Percentiles rank a stretch among this genome's conserved stretches.
phyloP scores from a whole-genome alignment of 1,284 basidiomycete species.

The Naganishia sp. region DNA sequence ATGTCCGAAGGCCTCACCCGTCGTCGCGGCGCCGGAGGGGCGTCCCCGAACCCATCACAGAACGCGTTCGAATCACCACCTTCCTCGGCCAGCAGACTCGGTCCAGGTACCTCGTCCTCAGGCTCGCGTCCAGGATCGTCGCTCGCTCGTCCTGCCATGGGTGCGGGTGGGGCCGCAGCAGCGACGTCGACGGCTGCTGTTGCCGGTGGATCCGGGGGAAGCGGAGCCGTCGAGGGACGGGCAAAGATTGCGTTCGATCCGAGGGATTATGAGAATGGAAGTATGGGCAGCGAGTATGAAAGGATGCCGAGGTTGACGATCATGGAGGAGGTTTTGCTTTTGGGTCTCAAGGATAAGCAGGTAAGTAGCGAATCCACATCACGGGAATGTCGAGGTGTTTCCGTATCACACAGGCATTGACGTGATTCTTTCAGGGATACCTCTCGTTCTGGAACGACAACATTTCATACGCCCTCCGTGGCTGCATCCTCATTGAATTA shows the following conservation, averaged over 20 bases:
- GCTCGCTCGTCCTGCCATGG: constrained; percentile 22
- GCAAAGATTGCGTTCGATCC: constrained; percentile 91
- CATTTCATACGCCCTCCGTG: constrained; percentile 91
- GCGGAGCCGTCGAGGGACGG: constrained; percentile 74
- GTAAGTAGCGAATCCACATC: constrained; percentile 56
- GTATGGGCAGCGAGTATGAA: constrained; percentile 63
- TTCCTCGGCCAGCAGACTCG: constrained; percentile 29
- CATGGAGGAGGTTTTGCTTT: constrained; percentile 92
- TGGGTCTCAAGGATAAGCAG: constrained; percentile 92
- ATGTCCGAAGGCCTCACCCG: constrained; percentile 54
- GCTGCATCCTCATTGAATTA: constrained; percentile 92
- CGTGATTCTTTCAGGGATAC: constrained; percentile 66
- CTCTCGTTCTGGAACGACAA: constrained; percentile 98
- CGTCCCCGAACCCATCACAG: constrained; percentile 38
- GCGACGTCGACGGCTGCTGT: constrained; percentile 27
- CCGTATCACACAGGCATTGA: not conserved
- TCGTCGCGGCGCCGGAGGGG: constrained; percentile 47
- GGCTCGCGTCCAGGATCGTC: constrained; percentile 27
- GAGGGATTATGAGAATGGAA: constrained; percentile 75
- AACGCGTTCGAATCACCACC: constrained; percentile 34
- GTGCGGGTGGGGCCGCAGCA: constrained; percentile 27
- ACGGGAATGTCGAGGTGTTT: constrained; percentile 12
- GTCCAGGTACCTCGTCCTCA: constrained; percentile 17
- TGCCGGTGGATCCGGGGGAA: constrained; percentile 13
- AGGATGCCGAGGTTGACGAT: constrained; percentile 84